A percentile compares a stretch with the other conserved stretches of the same genome.
These are phyloP conservation scores for Salisapilia sapeloensis DNA, from an alignment of 352 stramenopile species.

Conservation along the genomic window DNA sequence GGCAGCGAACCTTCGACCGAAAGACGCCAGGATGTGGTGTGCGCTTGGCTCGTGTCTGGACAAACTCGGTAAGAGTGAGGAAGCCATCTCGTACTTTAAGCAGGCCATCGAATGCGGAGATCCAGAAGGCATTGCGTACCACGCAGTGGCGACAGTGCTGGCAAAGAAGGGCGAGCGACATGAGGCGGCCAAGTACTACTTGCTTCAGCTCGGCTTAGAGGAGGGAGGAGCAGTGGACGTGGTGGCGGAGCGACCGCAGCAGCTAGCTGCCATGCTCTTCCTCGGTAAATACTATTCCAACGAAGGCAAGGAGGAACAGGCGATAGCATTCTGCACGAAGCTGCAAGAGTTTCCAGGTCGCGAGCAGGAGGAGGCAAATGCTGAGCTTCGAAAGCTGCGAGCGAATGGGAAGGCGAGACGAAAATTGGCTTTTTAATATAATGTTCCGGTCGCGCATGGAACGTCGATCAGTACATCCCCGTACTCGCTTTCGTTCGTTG, in stretches of 20 bases:
- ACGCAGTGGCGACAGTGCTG: slow-evolving; percentile 44
- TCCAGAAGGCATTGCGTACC: slow-evolving; percentile 54
- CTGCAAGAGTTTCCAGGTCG: slow-evolving; percentile 60
- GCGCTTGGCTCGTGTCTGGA: slow-evolving; percentile 83
- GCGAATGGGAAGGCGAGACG: too few species aligned
- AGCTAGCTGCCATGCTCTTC: slow-evolving; percentile 44
- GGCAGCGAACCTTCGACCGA: slow-evolving; percentile 87
- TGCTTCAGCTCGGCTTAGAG: slow-evolving; percentile 33
- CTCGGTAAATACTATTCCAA: slow-evolving; percentile 76
- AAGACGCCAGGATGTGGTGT: slow-evolving; percentile 97
- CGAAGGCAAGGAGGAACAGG: slow-evolving; percentile 24
- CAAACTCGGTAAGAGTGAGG: slow-evolving; percentile 46
- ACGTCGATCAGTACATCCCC: too few species aligned
- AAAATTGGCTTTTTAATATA: too few species aligned
- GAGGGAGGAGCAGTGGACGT: slow-evolving; percentile 1
- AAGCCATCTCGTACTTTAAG: slow-evolving; percentile 61
- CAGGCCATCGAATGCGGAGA: slow-evolving; percentile 63
- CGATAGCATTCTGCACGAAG: slow-evolving; percentile 56
- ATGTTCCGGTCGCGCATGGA: too few species aligned
- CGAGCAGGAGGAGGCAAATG: slow-evolving; percentile 73
- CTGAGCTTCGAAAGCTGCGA: slow-evolving; percentile 62
- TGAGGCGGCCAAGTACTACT: slow-evolving; percentile 57
- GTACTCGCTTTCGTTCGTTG: too few species aligned
- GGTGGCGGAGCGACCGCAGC: slow-evolving; percentile 38
- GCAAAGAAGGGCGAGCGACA: slow-evolving; percentile 22